Evolutionary conservation across 495 filamentous ascomycete species (phyloP), one percentile per base, ranked within the genome.

Genomic region (Lineolata rhizophorae): DNA sequence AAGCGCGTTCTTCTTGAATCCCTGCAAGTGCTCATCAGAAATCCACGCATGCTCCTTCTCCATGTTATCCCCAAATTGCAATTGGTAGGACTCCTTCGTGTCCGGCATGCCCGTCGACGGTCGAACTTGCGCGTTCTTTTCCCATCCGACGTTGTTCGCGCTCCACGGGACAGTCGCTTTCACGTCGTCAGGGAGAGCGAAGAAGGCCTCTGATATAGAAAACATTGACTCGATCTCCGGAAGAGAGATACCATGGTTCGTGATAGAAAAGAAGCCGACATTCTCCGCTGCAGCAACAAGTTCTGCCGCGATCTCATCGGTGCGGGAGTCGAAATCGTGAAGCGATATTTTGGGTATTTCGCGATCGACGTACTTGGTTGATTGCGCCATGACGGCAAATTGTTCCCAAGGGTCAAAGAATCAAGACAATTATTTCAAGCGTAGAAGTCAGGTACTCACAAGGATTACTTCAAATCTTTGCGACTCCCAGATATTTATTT

Each of bases 261-360:
- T 46, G 1, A 75, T 34, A 12, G 54, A 57, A 53, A 76, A 73
- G 56, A 75, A 73, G 5, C 71, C 70, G 36, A 60, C 57, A n/a
- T 58, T 64, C 33, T 72, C 62, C 10, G 69, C 65, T 2, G 69
- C 70, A 20, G 51, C 18, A 27, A 69, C 42, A n/a, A 74, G 51
- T 27, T 69, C 44, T 1, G 37, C 19, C 2, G 64, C 65, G 31
- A 74, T 72, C 29, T 57, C 47, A 27, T 61, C 58, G 40, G 65
- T 59, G 12, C 68, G 58, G 13, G 40, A 28, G 16, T 57, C 47
- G 46, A 70, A 72, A 45, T 69, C 51, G 22, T 45, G 50, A 9
- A 74, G 51, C 2, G 65, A 70, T 50, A 76, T 70, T 21, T 54
- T 56, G 12, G 65, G 67, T 38, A 73, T n/a, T n/a, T n/a, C n/a